A percentile compares a stretch with the other conserved stretches of the same genome.
Evolutionary conservation across 805 yeast genomes (phyloP).

Genomic region (Crinitomyces ghanaensis): DNA sequence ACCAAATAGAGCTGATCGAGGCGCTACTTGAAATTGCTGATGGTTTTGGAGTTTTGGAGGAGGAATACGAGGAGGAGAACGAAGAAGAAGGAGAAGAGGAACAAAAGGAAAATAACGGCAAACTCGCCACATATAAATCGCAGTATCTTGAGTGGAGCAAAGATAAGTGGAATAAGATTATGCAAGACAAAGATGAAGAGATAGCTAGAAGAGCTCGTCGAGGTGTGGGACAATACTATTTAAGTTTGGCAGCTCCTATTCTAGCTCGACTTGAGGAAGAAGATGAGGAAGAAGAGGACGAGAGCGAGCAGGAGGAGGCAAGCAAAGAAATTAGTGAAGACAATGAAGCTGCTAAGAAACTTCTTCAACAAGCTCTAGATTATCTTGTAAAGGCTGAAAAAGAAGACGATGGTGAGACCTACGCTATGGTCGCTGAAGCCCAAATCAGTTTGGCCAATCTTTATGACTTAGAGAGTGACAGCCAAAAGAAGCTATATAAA

Average conservation of each 20-base stretch:
- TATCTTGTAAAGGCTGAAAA: constrained; percentile 45
- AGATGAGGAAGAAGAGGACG: constrained; percentile 17
- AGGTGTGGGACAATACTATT: constrained; percentile 24
- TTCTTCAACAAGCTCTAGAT: constrained; percentile 42
- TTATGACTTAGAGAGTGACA: constrained; percentile 48
- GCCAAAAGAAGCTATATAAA: constrained; percentile 55
- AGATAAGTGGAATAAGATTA: constrained; percentile 11
- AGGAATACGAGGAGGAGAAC: constrained; percentile 10
- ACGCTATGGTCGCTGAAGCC: constrained; percentile 84
- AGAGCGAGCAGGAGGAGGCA: constrained; percentile 16
- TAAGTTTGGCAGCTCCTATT: constrained; percentile 22
- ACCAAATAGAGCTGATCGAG: constrained; percentile 2
- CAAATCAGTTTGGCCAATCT: constrained; percentile 69
- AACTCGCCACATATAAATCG: not conserved
- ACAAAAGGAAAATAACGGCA: constrained; percentile 13
- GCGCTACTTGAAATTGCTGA: constrained; percentile 37
- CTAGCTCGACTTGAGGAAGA: constrained; percentile 22
- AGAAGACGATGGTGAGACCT: constrained; percentile 64
- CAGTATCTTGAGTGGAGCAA: constrained; percentile 14
- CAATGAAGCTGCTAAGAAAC: constrained; percentile 29
- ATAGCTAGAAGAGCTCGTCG: constrained; percentile 19
- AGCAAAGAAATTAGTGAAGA: constrained; percentile 21
- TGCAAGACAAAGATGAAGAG: constrained; percentile 6
- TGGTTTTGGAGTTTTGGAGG: constrained; percentile 39
- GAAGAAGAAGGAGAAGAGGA: constrained; percentile 12